A percentile compares a stretch with the other conserved stretches of the same genome.
Conservation (phyloP, 192 early-diverging fungal genomes). For the Linnemannia schmuckeri region DNA sequence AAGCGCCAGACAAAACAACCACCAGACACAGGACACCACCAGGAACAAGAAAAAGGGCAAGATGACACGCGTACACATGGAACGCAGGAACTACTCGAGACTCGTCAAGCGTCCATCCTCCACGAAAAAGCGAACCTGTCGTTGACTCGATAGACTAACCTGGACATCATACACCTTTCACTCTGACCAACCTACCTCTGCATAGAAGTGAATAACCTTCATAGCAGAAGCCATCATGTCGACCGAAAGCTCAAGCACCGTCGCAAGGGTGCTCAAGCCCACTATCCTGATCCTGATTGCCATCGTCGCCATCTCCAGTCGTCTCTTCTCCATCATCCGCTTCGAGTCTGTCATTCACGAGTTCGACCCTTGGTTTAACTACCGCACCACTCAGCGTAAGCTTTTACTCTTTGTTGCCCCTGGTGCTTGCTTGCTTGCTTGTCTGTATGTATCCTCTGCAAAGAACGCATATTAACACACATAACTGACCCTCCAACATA, state of each 20-base stretch:
- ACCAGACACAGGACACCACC: not conserved
- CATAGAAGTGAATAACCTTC: not conserved
- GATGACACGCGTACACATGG: not conserved
- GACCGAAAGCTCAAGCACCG: constrained; percentile 43
- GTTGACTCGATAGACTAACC: not conserved
- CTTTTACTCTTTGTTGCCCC: too few species aligned
- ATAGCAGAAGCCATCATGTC: constrained; percentile 27
- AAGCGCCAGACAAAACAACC: not conserved
- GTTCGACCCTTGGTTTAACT: constrained; percentile 99
- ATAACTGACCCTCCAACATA: not conserved
- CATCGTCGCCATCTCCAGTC: constrained; percentile 87
- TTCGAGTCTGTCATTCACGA: constrained; percentile 99
- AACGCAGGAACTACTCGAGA: not conserved
- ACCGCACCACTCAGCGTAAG: constrained; percentile 87
- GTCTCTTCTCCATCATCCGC: constrained; percentile 97
- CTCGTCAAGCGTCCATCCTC: too few species aligned
- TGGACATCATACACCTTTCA: not conserved
- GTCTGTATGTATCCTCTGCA: too few species aligned
- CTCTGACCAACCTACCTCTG: not conserved
- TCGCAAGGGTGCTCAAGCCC: constrained; percentile 77
- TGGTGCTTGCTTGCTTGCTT: not conserved
- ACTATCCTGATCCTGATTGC: constrained; percentile 92
- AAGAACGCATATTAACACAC: not conserved
- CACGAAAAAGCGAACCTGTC: too few species aligned
- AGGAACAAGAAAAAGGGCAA: not conserved